Conservation (phyloP, 352 stramenopile species). For the Phytophthora meadii region DNA sequence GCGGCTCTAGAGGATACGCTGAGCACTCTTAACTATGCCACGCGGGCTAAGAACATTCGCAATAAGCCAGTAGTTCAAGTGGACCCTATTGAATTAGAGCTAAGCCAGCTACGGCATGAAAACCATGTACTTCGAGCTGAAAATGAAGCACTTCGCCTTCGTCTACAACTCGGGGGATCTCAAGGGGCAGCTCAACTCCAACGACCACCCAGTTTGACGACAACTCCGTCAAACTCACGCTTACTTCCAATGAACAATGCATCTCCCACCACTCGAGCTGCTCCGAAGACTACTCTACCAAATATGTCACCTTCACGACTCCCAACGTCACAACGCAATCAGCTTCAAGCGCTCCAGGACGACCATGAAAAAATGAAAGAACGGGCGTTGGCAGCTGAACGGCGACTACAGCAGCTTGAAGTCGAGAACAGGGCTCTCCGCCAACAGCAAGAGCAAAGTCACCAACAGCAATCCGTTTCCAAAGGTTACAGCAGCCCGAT, state of each 20-base stretch:
- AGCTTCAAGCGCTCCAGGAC: constrained; percentile 64
- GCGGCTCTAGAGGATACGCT: constrained; percentile 75
- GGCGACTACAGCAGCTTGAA: constrained; percentile 44
- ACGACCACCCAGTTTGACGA: constrained; percentile 30
- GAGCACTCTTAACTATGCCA: constrained; percentile 88
- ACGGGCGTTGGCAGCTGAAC: constrained; percentile 33
- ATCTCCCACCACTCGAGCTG: constrained; percentile 7
- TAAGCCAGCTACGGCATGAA: constrained; percentile 70
- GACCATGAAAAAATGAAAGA: constrained; percentile 66
- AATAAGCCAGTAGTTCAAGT: constrained; percentile 83
- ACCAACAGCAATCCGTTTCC: constrained; percentile 4
- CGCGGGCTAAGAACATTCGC: constrained; percentile 84
- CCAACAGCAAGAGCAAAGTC: constrained; percentile 15
- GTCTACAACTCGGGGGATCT: constrained; percentile 40
- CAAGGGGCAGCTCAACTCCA: constrained; percentile 8
- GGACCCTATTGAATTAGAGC: constrained; percentile 64
- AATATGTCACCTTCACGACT: constrained; percentile 16
- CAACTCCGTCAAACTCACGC: constrained; percentile 33
- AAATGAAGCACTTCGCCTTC: constrained; percentile 66
- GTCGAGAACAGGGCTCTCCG: constrained; percentile 56
- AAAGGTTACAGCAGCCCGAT: constrained; percentile 22
- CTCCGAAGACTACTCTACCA: constrained; percentile 1
- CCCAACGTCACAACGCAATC: constrained; percentile 39
- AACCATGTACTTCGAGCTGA: constrained; percentile 63
- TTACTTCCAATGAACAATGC: constrained; percentile 35